Evolutionary conservation across 2,329 filamentous ascomycete genomes (phyloP).

Genomic region (Phoma sp.): DNA sequence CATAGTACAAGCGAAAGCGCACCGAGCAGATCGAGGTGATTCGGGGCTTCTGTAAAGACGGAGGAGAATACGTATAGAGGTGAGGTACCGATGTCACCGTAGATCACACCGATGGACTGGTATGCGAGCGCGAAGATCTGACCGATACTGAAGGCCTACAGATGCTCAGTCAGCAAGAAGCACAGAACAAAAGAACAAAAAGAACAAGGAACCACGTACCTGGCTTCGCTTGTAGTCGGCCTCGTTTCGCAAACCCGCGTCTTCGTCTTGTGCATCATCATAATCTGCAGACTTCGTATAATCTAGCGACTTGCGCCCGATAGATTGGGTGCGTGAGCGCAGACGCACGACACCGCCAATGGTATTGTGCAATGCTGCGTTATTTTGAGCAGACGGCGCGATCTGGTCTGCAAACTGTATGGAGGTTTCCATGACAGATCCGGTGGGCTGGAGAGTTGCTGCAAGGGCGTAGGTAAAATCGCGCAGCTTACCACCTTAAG

Average conservation of each 20-base stretch:
- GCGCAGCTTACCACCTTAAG: slow-evolving; percentile 6
- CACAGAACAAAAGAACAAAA: background rate
- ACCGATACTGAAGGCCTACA: slow-evolving; percentile 34
- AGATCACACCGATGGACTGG: slow-evolving; percentile 70
- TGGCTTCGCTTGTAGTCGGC: slow-evolving; percentile 41
- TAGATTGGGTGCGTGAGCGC: slow-evolving; percentile 7
- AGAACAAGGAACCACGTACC: slow-evolving; percentile 18
- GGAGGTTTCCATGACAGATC: slow-evolving; percentile 9
- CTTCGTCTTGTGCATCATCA: slow-evolving; percentile 38
- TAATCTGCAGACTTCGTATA: background rate
- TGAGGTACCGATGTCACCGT: slow-evolving; percentile 71
- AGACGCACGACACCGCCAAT: slow-evolving; percentile 14
- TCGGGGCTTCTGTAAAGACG: slow-evolving; percentile 62
- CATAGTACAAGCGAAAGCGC: slow-evolving; percentile 72
- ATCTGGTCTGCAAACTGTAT: slow-evolving; percentile 11
- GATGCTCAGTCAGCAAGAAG: slow-evolving; percentile 17
- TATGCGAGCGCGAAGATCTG: slow-evolving; percentile 55
- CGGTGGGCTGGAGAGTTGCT: slow-evolving; percentile 1
- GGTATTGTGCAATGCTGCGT: slow-evolving; percentile 2
- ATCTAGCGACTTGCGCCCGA: slow-evolving; percentile 7
- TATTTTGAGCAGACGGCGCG: background rate
- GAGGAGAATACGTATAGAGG: slow-evolving; percentile 75
- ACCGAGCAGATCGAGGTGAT: slow-evolving; percentile 65
- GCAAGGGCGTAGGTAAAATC: slow-evolving; percentile 7
- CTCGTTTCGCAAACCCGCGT: slow-evolving; percentile 40